A percentile compares a stretch with the other conserved stretches of the same genome.
These are phyloP conservation scores for Pythium volutum DNA, from an alignment of 352 stramenopile species.

Conservation along the genomic window DNA sequence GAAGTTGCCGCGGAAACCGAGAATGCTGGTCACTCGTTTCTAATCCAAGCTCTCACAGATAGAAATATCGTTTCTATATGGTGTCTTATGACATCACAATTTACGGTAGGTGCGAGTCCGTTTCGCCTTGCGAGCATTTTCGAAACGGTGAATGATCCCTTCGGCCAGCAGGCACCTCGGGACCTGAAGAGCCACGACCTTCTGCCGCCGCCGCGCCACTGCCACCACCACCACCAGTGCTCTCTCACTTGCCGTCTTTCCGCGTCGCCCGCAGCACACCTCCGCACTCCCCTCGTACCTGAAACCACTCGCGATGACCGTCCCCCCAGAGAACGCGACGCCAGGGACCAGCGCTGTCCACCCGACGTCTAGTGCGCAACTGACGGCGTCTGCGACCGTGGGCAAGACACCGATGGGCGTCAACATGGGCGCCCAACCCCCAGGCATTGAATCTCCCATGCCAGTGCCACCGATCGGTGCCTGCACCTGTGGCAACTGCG, in stretches of 20 bases:
- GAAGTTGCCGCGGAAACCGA: slow-evolving; percentile 3
- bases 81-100: slow-evolving; percentile 10
- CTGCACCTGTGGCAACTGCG: not conserved
- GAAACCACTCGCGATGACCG: slow-evolving; percentile 10
- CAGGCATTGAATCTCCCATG: not conserved
- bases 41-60: not conserved
- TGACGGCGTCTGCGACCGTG: not conserved
- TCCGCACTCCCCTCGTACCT: not conserved
- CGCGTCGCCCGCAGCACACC: not conserved
- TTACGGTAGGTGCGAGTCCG: not conserved
- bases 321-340: slow-evolving; percentile 8
- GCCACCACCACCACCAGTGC: not conserved
- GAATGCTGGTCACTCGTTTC: slow-evolving; percentile 6
- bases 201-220: not conserved
- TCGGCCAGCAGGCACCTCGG: not conserved
- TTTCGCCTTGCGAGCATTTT: not conserved
- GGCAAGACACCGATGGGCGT: slow-evolving; percentile 7
- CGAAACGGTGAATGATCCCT: slow-evolving; percentile 7
- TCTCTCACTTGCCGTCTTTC: not conserved
- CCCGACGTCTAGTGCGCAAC: slow-evolving; percentile 4
- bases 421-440: not conserved
- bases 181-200: slow-evolving; percentile 20
- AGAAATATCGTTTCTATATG: not conserved
- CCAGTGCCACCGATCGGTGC: slow-evolving; percentile 9
- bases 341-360: slow-evolving; percentile 9